A percentile compares a stretch with the other conserved stretches of the same genome.
phyloP scores from a whole-genome alignment of 2,329 filamentous ascomycete genomes.

The Xylaria sp. region DNA sequence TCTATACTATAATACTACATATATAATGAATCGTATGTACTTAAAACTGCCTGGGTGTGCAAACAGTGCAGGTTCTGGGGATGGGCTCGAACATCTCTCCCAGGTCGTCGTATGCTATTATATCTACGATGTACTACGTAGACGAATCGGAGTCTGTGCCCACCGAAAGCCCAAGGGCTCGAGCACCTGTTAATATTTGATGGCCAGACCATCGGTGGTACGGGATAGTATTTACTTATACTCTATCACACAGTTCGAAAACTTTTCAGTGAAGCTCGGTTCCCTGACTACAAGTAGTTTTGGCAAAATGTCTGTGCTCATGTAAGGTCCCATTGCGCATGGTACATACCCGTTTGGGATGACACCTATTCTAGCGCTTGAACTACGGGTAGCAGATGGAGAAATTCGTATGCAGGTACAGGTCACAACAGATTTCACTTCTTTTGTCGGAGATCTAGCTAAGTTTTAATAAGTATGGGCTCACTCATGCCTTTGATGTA shows the following conservation, averaged over 20 bases:
- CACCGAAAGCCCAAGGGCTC: slow-evolving; percentile 3
- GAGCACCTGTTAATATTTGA: not conserved
- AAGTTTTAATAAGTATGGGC: not conserved
- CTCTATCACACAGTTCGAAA: slow-evolving; percentile 6
- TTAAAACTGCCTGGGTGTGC: not conserved
- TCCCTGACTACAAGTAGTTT: not conserved
- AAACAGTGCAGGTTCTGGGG: not conserved
- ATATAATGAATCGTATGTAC: not conserved
- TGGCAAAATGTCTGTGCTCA: slow-evolving; percentile 22
- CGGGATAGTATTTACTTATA: not conserved
- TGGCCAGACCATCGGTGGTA: not conserved
- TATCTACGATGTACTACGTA: not conserved
- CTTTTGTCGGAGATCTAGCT: not conserved
- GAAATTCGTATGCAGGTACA: not conserved
- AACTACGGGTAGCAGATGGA: not conserved
- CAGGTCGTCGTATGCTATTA: not conserved
- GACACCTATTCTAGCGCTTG: not conserved
- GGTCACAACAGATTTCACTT: not conserved
- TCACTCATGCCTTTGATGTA: slow-evolving; percentile 16
- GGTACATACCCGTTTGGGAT: slow-evolving; percentile 9
- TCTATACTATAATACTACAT: not conserved
- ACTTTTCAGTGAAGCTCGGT: slow-evolving; percentile 13
- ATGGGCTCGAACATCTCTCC: not conserved
- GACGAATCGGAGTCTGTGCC: slow-evolving; percentile 9
- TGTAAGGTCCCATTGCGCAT: slow-evolving; percentile 18